A percentile compares a stretch with the other conserved stretches of the same genome.
Evolutionary conservation across 2,329 filamentous ascomycete genomes (phyloP).

Genomic region (Colletotrichum siamense): DNA sequence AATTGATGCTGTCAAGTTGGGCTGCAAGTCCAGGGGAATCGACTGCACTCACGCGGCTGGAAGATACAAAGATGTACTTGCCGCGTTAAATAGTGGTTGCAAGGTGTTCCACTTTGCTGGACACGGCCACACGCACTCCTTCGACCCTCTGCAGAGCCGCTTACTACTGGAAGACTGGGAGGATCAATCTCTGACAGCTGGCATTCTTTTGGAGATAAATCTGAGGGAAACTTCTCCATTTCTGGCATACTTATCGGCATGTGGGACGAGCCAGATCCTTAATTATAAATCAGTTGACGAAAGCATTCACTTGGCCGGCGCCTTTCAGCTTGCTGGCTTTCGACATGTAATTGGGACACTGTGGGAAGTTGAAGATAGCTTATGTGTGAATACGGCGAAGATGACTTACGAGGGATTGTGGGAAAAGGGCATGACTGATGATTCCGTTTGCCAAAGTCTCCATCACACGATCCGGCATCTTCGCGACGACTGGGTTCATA

Average conservation of each 20-base stretch:
- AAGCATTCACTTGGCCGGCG: constrained; percentile 29
- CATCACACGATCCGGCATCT: background rate
- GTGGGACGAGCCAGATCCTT: constrained; percentile 32
- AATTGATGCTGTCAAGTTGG: constrained; percentile 7
- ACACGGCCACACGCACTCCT: constrained; percentile 28
- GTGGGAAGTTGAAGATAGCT: constrained; percentile 33
- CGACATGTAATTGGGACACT: constrained; percentile 32
- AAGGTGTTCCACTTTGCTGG: constrained; percentile 48
- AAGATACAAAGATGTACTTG: constrained; percentile 28
- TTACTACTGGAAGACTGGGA: constrained; percentile 10
- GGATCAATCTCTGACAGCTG: constrained; percentile 16
- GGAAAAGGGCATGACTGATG: background rate
- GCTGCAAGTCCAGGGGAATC: constrained; percentile 4
- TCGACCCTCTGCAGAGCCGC: constrained; percentile 16
- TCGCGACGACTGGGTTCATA: background rate
- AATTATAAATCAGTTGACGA: constrained; percentile 36
- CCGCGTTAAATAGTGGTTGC: constrained; percentile 26
- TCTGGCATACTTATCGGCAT: constrained; percentile 44
- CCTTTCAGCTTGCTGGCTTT: constrained; percentile 44
- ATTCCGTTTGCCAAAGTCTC: background rate
- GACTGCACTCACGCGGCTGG: background rate
- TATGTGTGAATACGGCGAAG: constrained; percentile 34
- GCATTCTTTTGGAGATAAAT: constrained; percentile 23
- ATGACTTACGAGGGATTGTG: constrained; percentile 26
- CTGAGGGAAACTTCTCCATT: constrained; percentile 25